Percentiles rank a stretch among this genome's conserved stretches.
These are phyloP conservation scores for Cryptococcus hybrid DNA, from an alignment of 1,284 basidiomycete genomes.

Conservation along the genomic window DNA sequence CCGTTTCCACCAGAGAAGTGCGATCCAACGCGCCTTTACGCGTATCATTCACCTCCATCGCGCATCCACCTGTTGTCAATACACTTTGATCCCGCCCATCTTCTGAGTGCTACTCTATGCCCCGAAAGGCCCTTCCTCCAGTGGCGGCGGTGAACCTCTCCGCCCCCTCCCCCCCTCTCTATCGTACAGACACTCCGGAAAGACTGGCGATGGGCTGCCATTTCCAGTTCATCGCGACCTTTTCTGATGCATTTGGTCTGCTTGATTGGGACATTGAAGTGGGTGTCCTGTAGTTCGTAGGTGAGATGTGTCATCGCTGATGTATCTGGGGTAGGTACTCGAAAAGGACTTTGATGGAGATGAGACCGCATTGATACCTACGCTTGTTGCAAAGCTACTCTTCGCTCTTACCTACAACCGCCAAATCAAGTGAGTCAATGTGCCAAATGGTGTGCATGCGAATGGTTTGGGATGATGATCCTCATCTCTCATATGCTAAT, in stretches of 20 bases:
- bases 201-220: conserved; percentile 50
- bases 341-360: conserved; percentile 54
- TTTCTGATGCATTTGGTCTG: conserved; percentile 48
- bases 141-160: conserved; percentile 21
- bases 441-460: too few species aligned
- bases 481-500: background rate
- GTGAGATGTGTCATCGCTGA: background rate
- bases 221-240: conserved; percentile 49
- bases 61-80: too few species aligned
- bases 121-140: conserved; percentile 21
- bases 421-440: conserved; percentile 48
- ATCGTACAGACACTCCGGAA: conserved; percentile 40
- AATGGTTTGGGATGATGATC: background rate
- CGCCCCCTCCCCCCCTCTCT: conserved; percentile 41
- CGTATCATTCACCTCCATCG: too few species aligned
- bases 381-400: conserved; percentile 52
- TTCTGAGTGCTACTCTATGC: conserved; percentile 20
- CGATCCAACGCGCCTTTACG: too few species aligned
- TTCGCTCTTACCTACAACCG: conserved; percentile 55
- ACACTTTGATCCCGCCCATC: background rate
- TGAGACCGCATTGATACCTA: conserved; percentile 49
- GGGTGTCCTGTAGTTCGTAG: conserved; percentile 8
- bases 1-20: too few species aligned
- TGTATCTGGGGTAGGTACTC: conserved; percentile 35
- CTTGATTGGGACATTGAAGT: conserved; percentile 49